Percentiles rank a stretch among this genome's conserved stretches.
Evolutionary conservation across 2,329 filamentous ascomycete genomes (phyloP).

Genomic region (Harringtonia aguacate): DNA sequence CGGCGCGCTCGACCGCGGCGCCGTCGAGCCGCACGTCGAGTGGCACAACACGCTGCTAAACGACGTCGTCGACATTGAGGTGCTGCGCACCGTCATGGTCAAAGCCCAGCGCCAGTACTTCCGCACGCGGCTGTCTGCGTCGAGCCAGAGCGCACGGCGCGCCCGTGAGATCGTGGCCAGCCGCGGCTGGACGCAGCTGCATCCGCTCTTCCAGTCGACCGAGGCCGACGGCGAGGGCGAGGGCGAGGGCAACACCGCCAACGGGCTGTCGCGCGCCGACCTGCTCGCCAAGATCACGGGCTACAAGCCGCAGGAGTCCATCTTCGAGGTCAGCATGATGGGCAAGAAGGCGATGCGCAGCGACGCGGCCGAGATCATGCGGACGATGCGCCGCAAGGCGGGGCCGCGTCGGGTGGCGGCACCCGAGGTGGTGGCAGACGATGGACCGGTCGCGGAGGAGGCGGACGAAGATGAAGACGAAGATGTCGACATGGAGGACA

Average conservation of each 20-base stretch:
- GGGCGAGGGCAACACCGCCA: slow-evolving; percentile 38
- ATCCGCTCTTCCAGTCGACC: slow-evolving; percentile 75
- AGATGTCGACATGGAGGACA: slow-evolving; percentile 21
- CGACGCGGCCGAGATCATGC: slow-evolving; percentile 67
- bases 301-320: slow-evolving; percentile 83
- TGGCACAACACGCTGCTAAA: slow-evolving; percentile 70
- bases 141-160: slow-evolving; percentile 79
- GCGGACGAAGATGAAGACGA: slow-evolving; percentile 53
- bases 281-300: slow-evolving; percentile 85
- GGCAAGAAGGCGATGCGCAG: slow-evolving; percentile 50
- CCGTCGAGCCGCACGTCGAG: slow-evolving; percentile 67
- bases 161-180: slow-evolving; percentile 66
- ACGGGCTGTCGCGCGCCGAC: slow-evolving; percentile 36
- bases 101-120: slow-evolving; percentile 93
- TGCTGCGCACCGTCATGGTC: slow-evolving; percentile 60
- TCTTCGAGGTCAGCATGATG: slow-evolving; percentile 79
- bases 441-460: slow-evolving; percentile 32
- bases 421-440: slow-evolving; percentile 18
- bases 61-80: slow-evolving; percentile 63
- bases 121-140: slow-evolving; percentile 81
- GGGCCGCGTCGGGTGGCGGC: slow-evolving; percentile 39
- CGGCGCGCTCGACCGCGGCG: slow-evolving; percentile 62
- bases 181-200: slow-evolving; percentile 61
- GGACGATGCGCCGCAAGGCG: slow-evolving; percentile 58
- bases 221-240: slow-evolving; percentile 24